phyloP scores from a whole-genome alignment of 2,329 filamentous ascomycete genomes.

The Fusarium oligoseptatum region DNA sequence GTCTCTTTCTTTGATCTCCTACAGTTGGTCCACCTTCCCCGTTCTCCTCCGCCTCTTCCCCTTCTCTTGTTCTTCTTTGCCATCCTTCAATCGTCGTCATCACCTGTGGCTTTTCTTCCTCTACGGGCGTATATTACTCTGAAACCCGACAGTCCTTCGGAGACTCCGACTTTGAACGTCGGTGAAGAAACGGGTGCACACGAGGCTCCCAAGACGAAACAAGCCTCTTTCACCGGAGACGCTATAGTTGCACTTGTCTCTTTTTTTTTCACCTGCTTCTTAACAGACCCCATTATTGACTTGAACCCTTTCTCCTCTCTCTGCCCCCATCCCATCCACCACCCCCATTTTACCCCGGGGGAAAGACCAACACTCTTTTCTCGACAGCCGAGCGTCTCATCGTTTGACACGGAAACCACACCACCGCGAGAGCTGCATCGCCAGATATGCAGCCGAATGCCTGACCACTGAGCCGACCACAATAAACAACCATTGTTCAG shows the following conservation, averaged over 20 bases:
- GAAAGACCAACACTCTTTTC: background rate
- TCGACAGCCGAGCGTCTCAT: conserved; percentile 5
- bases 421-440: conserved; percentile 4
- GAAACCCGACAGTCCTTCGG: background rate
- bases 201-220: background rate
- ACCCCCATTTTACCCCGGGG: background rate
- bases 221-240: background rate
- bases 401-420: conserved; percentile 5
- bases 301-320: background rate
- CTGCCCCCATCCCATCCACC: background rate
- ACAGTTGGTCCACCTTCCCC: conserved; percentile 9
- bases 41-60: conserved; percentile 14
- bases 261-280: background rate
- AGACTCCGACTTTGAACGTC: background rate
- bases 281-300: background rate
- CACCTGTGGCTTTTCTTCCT: background rate
- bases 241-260: background rate
- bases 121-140: background rate
- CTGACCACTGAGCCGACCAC: conserved; percentile 24
- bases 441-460: conserved; percentile 22
- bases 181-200: background rate
- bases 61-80: conserved; percentile 16
- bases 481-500: conserved; percentile 1
- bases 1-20: conserved; percentile 24
- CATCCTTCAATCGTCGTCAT: background rate